phyloP scores from a whole-genome alignment of 192 early-diverging fungal genomes.

The Fimicolochytrium jonesii region DNA sequence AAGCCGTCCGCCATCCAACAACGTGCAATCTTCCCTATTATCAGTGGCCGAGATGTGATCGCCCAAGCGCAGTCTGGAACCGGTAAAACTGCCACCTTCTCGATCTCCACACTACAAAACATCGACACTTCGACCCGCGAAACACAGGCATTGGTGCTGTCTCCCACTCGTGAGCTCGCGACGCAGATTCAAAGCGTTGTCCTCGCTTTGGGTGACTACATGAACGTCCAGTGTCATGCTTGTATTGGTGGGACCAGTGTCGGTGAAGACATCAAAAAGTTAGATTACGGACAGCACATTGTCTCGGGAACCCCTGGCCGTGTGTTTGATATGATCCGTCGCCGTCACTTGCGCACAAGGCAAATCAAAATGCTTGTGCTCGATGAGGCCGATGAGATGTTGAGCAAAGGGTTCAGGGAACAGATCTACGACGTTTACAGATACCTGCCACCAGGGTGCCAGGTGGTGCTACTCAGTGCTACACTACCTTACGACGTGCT shows the following conservation, averaged over 20 bases:
- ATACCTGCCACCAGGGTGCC: slow-evolving; percentile 84
- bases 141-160: slow-evolving; percentile 88
- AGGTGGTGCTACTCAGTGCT: slow-evolving; percentile 89
- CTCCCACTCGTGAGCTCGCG: slow-evolving; percentile 95
- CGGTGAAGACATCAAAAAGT: slow-evolving; percentile 86
- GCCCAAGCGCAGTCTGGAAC: slow-evolving; percentile 98
- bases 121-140: slow-evolving; percentile 86
- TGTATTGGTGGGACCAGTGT: slow-evolving; percentile 92
- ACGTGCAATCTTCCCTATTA: slow-evolving; percentile 89
- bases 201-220: slow-evolving; percentile 90
- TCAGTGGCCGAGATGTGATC: slow-evolving; percentile 87
- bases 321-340: slow-evolving; percentile 95
- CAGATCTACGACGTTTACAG: slow-evolving; percentile 82
- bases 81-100: slow-evolving; percentile 97
- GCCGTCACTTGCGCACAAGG: slow-evolving; percentile 71
- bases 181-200: slow-evolving; percentile 92
- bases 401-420: slow-evolving; percentile 93
- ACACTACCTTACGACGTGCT: slow-evolving; percentile 94
- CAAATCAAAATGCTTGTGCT: slow-evolving; percentile 94
- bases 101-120: slow-evolving; percentile 85
- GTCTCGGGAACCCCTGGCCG: slow-evolving; percentile 94
- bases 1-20: slow-evolving; percentile 98
- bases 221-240: slow-evolving; percentile 94
- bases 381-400: slow-evolving; percentile 96
- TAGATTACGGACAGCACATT: slow-evolving; percentile 91